Base-by-base conservation (phyloP, 2,329 filamentous ascomycete species). In the Pezizomycotina sp. region DNA sequence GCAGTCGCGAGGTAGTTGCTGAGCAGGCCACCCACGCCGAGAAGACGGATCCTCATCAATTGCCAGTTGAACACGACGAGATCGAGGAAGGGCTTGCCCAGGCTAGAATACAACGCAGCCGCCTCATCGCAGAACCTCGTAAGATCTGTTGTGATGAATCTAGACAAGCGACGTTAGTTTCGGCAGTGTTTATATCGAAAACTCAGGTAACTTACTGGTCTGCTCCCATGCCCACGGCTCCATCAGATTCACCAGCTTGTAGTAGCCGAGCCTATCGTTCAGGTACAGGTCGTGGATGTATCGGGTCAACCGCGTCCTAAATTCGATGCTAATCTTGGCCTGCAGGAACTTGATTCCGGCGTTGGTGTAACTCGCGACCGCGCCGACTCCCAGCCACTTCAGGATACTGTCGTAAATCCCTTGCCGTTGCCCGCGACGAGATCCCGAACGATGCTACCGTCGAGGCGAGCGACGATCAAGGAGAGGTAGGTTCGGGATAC, bases 271-370 rank as follows among this genome's bases (percentile, higher is more conserved):
- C 49, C 89, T 83, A 38, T 91, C 78, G 55, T 92, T 92, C 10
- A 98, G 68, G 53, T 98, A 98, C 6, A 98, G 62, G 53, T 98
- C 89, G 58, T 98, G 89, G 35, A 98, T 92, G 56, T 98, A 98
- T 49, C 89, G 68, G 2, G 89, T 98, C 9, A 98, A 66, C 7
- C 89, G 73, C 4, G 89, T 98, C 26, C 89, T 75, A 66, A 98
- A 98, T 21, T 91, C 86, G 48, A 98, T 98, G 5, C 86, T 92
- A 35, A 98, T 83, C 62, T 98, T 98, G 32, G 81, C 86, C 59
- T 98, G 86, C 45, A 98, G 68, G 60, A 80, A 98, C 58, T 95
- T 95, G 65, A 98, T 98, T 38, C 50, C 93, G 36, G 86, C 83
- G 57, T 98, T 98, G 32, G 86, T 93, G 54, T 98, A 98, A 0